phyloP scores from a whole-genome alignment of 352 stramenopile species.

The Phytophthora vignae region DNA sequence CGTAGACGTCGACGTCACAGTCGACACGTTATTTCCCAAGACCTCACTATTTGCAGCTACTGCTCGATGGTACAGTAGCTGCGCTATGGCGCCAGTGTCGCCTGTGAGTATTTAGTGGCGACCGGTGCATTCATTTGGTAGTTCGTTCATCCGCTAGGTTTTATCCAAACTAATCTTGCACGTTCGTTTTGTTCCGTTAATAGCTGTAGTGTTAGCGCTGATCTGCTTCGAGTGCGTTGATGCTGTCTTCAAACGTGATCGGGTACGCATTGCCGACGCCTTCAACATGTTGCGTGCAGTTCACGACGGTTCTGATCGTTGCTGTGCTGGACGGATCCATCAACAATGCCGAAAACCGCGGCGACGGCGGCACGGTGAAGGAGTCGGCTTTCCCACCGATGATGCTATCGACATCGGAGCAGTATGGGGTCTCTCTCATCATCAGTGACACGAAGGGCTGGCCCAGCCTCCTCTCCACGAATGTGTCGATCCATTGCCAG shows the following conservation, averaged over 20 bases:
- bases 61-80: slow-evolving; percentile 11
- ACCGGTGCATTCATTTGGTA: slow-evolving; percentile 17
- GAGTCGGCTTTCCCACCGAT: background rate
- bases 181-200: slow-evolving; percentile 19
- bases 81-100: slow-evolving; percentile 10
- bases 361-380: background rate
- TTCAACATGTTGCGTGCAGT: background rate
- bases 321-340: background rate
- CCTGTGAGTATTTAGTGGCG: slow-evolving; percentile 35
- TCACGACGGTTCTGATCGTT: background rate
- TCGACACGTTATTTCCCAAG: slow-evolving; percentile 23
- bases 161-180: slow-evolving; percentile 21
- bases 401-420: background rate
- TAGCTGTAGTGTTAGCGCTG: background rate
- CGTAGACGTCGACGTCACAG: slow-evolving; percentile 36
- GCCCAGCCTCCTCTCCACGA: background rate
- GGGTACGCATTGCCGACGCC: background rate
- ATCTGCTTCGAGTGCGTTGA: background rate
- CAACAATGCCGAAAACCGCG: background rate
- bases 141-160: slow-evolving; percentile 23
- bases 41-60: slow-evolving; percentile 7
- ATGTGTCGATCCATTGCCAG: slow-evolving; percentile 6
- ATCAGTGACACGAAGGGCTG: background rate
- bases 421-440: background rate
- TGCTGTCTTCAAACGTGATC: background rate